Evolutionary conservation across 495 filamentous ascomycete species (phyloP).

Genomic region (Neurospora sp.): DNA sequence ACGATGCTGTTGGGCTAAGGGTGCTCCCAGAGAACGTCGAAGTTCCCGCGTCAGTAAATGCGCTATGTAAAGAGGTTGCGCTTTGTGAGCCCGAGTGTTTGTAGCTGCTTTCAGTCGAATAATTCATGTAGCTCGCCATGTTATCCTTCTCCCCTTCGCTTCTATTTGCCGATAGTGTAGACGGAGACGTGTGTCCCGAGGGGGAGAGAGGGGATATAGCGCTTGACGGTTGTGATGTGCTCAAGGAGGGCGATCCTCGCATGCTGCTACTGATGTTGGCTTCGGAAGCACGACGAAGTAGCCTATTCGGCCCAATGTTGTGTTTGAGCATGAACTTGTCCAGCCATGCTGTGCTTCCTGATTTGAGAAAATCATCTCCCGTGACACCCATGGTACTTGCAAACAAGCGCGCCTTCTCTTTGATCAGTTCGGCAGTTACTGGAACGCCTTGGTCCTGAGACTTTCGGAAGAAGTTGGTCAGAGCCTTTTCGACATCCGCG

Average conservation of each 20-base stretch:
- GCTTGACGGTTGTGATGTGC: constrained; percentile 55
- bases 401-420: constrained; percentile 81
- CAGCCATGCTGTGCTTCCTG: constrained; percentile 69
- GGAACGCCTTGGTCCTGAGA: constrained; percentile 64
- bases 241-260: constrained; percentile 41
- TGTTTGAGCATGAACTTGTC: constrained; percentile 97
- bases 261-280: constrained; percentile 51
- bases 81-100: constrained; percentile 46
- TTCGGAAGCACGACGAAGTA: constrained; percentile 62
- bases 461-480: constrained; percentile 80
- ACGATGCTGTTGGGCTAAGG: constrained; percentile 77
- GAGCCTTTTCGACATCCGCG: constrained; percentile 89
- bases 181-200: constrained; percentile 49
- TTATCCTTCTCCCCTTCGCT: constrained; percentile 53
- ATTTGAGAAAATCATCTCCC: constrained; percentile 62
- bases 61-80: constrained; percentile 44
- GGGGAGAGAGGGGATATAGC: constrained; percentile 69
- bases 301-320: constrained; percentile 52
- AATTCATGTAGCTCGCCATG: constrained; percentile 39
- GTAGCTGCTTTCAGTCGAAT: constrained; percentile 37
- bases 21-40: constrained; percentile 65
- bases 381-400: constrained; percentile 63
- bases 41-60: constrained; percentile 50
- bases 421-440: constrained; percentile 73
- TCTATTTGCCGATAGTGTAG: constrained; percentile 54